Conservation (phyloP, 768 basidiomycete genomes). For the Lentinula lateritia region DNA sequence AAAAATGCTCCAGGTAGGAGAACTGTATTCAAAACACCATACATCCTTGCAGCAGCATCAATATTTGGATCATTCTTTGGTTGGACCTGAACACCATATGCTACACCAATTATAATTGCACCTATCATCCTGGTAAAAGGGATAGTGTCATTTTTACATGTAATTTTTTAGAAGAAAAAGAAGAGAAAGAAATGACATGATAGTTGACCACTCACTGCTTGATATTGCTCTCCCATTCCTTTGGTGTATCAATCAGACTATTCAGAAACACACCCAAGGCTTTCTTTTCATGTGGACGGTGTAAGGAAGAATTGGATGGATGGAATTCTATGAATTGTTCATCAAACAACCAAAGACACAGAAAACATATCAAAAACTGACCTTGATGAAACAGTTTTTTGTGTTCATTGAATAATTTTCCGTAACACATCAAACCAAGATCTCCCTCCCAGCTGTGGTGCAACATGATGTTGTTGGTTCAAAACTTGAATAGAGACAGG, state of each 20-base stretch:
- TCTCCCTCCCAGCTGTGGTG: slow-evolving; percentile 9
- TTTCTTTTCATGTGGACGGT: neutral
- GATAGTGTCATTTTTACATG: neutral
- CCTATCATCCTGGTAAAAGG: slow-evolving; percentile 28
- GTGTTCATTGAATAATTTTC: neutral
- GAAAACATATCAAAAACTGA: neutral
- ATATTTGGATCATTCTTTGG: slow-evolving; percentile 39
- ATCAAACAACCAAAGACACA: no score
- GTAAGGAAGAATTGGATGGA: neutral
- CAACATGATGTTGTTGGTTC: neutral
- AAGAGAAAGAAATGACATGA: neutral
- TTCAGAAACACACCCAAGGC: neutral
- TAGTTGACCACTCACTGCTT: neutral
- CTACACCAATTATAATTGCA: slow-evolving; percentile 32
- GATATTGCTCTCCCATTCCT: neutral
- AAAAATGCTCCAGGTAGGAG: slow-evolving; percentile 35
- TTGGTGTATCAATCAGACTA: neutral
- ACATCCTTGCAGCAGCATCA: slow-evolving; percentile 30
- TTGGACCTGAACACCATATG: slow-evolving; percentile 41
- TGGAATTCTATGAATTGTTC: neutral
- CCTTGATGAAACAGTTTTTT: neutral
- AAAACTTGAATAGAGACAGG: neutral
- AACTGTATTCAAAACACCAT: slow-evolving; percentile 26
- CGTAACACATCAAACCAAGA: slow-evolving; percentile 8
- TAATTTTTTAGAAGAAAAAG: neutral